Evolutionary conservation across 306 rosid species (phyloP), one percentile per base, ranked within the genome.

Genomic region (Quercus cerris): DNA sequence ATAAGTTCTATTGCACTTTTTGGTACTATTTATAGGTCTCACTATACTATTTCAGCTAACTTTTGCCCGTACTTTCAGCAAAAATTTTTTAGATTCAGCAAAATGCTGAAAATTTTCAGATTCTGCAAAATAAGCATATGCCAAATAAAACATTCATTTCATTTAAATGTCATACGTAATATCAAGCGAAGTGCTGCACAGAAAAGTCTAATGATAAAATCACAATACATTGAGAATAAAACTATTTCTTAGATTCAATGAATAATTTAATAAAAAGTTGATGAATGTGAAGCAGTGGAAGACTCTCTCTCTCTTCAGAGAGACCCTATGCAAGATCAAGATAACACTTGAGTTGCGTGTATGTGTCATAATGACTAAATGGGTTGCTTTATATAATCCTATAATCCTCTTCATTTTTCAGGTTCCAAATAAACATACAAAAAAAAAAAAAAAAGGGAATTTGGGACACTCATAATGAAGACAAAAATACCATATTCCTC

Each of bases 11-110:
- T 31, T 31, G 1, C 0, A 31, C 0, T 4, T 33, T 35, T 35
- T 35, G 0, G 0, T 35, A 35, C 1, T 5, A 35, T 35, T 35
- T 35, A 5, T 35, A 0, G 0, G 0, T 1, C 0, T 0, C 7
- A 1, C 7, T 1, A 0, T 5, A 5, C 1, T 35, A 5, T 5
- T 35, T 35, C 7, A 33, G 0, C 41, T 35, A 35, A 1, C 2
- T 35, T 35, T 35, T 23, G 23, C 23, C 23, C 23, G 0, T 33
- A 3, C 0, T 30, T 30, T 30, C 4, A 28, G 31, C 31, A 28
- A 28, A 28, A 28, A 28, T 0, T 0, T 27, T 27, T 27, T 2
- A 27, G 28, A 27, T 27, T 27, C 2, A 27, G 23, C 0, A 23
- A 23, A 23, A 23, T 23, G 23, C 23, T 23, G 1, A 28, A 28